Percentiles rank a stretch among this genome's conserved stretches.
Evolutionary conservation across 2,329 filamentous ascomycete genomes (phyloP).

Genomic region (Neonectria faginata): DNA sequence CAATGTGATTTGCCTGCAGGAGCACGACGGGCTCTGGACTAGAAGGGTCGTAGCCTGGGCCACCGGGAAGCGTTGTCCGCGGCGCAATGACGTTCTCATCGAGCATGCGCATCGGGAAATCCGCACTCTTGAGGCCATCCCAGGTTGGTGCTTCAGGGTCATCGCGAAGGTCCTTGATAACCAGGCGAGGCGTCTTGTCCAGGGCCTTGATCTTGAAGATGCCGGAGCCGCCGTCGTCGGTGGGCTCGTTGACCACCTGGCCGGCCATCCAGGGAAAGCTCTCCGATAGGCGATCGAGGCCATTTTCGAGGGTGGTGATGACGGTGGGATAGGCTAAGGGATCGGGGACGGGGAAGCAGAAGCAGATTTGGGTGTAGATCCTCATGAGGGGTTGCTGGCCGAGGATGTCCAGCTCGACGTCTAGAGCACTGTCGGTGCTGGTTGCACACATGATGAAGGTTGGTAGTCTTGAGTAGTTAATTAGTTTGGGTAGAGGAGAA

Average conservation of each 20-base stretch:
- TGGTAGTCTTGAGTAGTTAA: not conserved
- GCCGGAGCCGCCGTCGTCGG: slow-evolving; percentile 47
- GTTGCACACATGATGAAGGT: slow-evolving; percentile 17
- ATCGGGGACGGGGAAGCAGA: slow-evolving; percentile 52
- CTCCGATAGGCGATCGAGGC: slow-evolving; percentile 53
- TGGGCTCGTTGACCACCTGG: slow-evolving; percentile 50
- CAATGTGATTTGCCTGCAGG: slow-evolving; percentile 61
- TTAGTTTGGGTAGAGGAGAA: too few relatives aligned
- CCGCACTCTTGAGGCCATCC: slow-evolving; percentile 50
- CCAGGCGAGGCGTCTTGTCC: slow-evolving; percentile 48
- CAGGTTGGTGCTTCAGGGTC: slow-evolving; percentile 53
- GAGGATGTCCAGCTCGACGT: slow-evolving; percentile 54
- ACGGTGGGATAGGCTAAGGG: slow-evolving; percentile 42
- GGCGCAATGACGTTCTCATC: slow-evolving; percentile 58
- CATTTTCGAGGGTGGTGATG: slow-evolving; percentile 48
- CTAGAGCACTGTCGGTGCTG: slow-evolving; percentile 4
- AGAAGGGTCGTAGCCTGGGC: slow-evolving; percentile 38
- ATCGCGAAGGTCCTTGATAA: slow-evolving; percentile 57
- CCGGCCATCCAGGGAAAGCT: slow-evolving; percentile 62
- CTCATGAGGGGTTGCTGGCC: slow-evolving; percentile 55
- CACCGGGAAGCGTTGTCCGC: slow-evolving; percentile 52
- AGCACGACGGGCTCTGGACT: slow-evolving; percentile 55
- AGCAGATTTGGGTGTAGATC: slow-evolving; percentile 60
- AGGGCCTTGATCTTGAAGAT: slow-evolving; percentile 55
- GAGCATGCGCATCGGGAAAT: slow-evolving; percentile 62